Percentiles rank a stretch among this genome's conserved stretches.
phyloP scores from a whole-genome alignment of 306 rosid genomes.

The Prosopis cineraria region DNA sequence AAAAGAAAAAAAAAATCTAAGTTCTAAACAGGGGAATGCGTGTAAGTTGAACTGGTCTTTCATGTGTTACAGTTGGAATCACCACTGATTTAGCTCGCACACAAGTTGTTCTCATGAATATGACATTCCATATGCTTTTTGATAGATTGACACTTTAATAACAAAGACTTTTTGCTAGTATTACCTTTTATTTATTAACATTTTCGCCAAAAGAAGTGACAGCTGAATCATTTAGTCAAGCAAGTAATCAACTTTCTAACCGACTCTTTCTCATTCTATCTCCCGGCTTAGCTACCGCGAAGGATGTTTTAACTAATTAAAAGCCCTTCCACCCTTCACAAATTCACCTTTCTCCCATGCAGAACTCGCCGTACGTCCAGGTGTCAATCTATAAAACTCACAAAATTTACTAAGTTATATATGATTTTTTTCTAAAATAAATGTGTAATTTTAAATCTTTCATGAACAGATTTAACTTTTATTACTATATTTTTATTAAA shows the following conservation, averaged over 20 bases:
- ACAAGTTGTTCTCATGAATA: constrained; percentile 8
- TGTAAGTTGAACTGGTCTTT: not conserved
- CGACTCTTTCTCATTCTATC: not conserved
- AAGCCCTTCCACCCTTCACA: not conserved
- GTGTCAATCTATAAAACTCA: no score
- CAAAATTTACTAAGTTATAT: no score
- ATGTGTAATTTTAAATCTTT: no score
- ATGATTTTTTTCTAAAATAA: no score
- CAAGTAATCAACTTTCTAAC: constrained; percentile 25
- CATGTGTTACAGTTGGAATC: not conserved
- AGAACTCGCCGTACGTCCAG: not conserved
- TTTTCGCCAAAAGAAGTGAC: constrained; percentile 18
- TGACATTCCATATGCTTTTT: constrained; percentile 15
- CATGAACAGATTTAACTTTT: no score
- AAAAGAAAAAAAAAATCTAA: not conserved
- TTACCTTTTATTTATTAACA: not conserved
- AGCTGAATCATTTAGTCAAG: constrained; percentile 6
- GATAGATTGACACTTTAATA: constrained; percentile 12
- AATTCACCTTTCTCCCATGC: not conserved
- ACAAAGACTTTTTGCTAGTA: not conserved
- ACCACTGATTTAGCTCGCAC: not conserved
- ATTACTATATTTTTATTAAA: no score
- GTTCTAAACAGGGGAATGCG: not conserved
- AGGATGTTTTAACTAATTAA: not conserved
- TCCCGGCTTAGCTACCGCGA: not conserved